Evolutionary conservation across 2,329 filamentous ascomycete species (phyloP).

Genomic region (Calonectria henricotiae): DNA sequence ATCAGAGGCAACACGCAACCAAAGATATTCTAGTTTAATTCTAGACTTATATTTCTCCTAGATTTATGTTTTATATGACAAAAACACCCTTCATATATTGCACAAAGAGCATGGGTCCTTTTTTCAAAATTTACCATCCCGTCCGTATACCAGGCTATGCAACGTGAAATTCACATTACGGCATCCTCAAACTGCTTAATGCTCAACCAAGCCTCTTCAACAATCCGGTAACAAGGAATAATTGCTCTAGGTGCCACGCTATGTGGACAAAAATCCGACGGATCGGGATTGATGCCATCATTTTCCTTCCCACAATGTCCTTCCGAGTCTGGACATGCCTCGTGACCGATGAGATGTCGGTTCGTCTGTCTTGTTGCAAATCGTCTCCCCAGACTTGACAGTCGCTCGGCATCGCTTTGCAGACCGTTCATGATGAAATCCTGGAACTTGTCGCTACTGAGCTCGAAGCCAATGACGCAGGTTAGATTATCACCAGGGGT

Average conservation of each 20-base stretch:
- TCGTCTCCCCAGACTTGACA: not conserved
- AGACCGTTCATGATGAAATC: not conserved
- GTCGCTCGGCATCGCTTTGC: not conserved
- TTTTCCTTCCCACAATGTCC: conserved; percentile 6
- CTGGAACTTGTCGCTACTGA: not conserved
- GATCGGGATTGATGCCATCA: not conserved
- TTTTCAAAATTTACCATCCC: not conserved
- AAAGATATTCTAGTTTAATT: not conserved
- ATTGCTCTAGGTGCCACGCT: not conserved
- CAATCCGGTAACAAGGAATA: conserved; percentile 1
- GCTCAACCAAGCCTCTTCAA: not conserved
- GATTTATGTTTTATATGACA: too few relatives aligned
- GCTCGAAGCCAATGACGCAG: not conserved
- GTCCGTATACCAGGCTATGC: not conserved
- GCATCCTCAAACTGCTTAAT: conserved; percentile 2
- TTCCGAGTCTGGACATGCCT: not conserved
- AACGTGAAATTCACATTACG: not conserved
- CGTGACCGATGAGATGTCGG: not conserved
- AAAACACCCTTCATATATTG: too few relatives aligned
- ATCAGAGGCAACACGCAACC: not conserved
- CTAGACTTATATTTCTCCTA: not conserved
- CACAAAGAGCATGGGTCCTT: too few relatives aligned
- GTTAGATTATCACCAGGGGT: not conserved
- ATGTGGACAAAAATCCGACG: not conserved
- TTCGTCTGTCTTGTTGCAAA: not conserved